phyloP scores from a whole-genome alignment of 495 filamentous ascomycete species.

The Penicillium ochrochloron region DNA sequence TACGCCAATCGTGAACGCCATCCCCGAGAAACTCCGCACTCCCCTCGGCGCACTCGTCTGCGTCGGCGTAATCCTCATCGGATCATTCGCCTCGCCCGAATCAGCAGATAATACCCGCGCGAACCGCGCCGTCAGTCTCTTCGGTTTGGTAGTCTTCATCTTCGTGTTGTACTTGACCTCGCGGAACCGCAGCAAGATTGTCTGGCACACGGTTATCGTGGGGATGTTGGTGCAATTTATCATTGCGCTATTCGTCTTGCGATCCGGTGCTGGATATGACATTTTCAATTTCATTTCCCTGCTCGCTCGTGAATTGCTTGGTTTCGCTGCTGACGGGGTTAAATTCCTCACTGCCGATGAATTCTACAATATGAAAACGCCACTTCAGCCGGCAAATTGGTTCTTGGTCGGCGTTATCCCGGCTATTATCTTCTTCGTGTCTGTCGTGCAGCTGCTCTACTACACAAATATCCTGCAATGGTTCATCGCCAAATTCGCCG shows the following conservation, averaged over 20 bases:
- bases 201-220: conserved; percentile 78
- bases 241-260: conserved; percentile 83
- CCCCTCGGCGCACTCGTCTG: conserved; percentile 62
- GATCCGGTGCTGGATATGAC: conserved; percentile 74
- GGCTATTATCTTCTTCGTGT: conserved; percentile 91
- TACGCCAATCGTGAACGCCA: conserved; percentile 50
- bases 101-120: conserved; percentile 73
- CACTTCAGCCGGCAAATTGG: conserved; percentile 47
- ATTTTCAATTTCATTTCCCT: conserved; percentile 86
- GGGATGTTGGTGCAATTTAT: conserved; percentile 90
- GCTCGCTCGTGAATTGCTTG: conserved; percentile 69
- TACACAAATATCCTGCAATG: conserved; percentile 81
- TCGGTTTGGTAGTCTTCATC: conserved; percentile 78
- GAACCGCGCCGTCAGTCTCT: conserved; percentile 78
- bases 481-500: conserved; percentile 82
- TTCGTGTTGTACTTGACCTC: conserved; percentile 69
- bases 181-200: conserved; percentile 62
- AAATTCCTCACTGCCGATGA: conserved; percentile 66
- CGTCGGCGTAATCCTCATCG: conserved; percentile 73
- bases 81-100: conserved; percentile 72
- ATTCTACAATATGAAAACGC: conserved; percentile 29
- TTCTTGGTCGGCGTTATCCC: conserved; percentile 77
- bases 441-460: conserved; percentile 81
- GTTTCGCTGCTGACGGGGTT: conserved; percentile 70
- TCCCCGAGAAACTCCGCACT: conserved; percentile 66